Conservation (phyloP, 1,139 yeast genomes). For the Scheffersomyces cryptocercus region DNA sequence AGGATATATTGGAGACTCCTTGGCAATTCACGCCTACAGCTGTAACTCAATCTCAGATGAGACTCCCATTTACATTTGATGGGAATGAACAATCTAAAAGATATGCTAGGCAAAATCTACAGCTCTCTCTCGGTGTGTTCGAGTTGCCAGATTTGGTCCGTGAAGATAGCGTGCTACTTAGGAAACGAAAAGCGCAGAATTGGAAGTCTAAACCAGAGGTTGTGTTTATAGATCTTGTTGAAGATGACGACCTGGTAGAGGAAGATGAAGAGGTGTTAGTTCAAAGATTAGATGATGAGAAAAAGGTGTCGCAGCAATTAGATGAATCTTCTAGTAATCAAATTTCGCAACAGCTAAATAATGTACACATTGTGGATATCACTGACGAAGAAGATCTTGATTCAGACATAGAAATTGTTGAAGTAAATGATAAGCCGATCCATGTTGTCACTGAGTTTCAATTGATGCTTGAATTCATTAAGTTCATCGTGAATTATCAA, state of each 20-base stretch:
- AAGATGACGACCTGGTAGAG: no score
- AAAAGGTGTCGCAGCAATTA: no score
- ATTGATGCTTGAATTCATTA: constrained; percentile 28
- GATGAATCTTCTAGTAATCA: no score
- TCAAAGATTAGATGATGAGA: no score
- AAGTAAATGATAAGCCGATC: constrained; percentile 13
- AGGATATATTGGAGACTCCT: constrained; percentile 15
- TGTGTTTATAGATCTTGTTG: no score
- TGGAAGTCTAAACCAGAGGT: no score
- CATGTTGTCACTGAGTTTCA: constrained; percentile 26
- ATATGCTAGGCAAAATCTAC: constrained; percentile 1
- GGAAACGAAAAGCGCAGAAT: background rate
- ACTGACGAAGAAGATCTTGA: no score
- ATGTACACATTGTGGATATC: no score
- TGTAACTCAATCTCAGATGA: background rate
- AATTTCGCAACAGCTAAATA: no score
- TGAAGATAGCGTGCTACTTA: constrained; percentile 6
- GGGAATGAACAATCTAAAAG: constrained; percentile 1
- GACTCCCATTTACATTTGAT: constrained; percentile 3
- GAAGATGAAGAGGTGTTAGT: no score
- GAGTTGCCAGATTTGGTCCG: constrained; percentile 3
- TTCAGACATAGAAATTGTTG: constrained; percentile 13
- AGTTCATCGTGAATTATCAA: constrained; percentile 26
- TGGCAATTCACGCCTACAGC: constrained; percentile 25
- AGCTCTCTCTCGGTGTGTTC: background rate